Percentiles rank a stretch among this genome's conserved stretches.
Conservation (phyloP, 257 asterid genomes). For the Penstemon davidsonii region DNA sequence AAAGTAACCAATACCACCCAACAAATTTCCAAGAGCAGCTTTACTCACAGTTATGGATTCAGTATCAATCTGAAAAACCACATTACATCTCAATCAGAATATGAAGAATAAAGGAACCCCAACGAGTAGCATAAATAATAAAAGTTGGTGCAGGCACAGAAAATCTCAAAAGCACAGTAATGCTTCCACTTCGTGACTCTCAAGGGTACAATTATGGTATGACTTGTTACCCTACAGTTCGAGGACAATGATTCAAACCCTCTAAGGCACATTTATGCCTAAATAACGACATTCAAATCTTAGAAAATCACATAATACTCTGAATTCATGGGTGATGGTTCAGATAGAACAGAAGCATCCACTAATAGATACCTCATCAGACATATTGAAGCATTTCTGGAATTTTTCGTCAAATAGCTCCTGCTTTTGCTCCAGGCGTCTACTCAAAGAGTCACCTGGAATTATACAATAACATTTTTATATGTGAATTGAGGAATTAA, state of each 20-base stretch:
- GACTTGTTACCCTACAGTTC: not conserved
- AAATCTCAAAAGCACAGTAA: conserved; percentile 21
- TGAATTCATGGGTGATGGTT: conserved; percentile 7
- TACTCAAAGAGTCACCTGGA: conserved; percentile 68
- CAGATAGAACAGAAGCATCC: conserved; percentile 24
- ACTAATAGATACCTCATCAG: conserved; percentile 61
- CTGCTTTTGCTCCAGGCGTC: conserved; percentile 65
- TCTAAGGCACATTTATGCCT: not conserved
- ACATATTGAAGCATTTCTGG: conserved; percentile 56
- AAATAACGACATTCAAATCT: conserved; percentile 14
- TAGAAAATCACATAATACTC: conserved; percentile 13
- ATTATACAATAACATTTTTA: conserved; percentile 27
- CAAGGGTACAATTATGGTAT: conserved; percentile 4
- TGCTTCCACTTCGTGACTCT: conserved; percentile 8
- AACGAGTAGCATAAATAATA: conserved; percentile 5
- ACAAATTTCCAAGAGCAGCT: conserved; percentile 85
- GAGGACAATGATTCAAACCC: conserved; percentile 2
- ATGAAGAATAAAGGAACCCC: conserved; percentile 17
- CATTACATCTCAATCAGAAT: conserved; percentile 25
- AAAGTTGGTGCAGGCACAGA: conserved; percentile 2
- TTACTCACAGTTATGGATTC: conserved; percentile 66
- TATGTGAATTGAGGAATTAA: conserved; percentile 23
- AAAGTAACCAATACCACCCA: conserved; percentile 97
- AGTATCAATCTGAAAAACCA: conserved; percentile 65
- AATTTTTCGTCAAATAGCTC: conserved; percentile 71